Evolutionary conservation across 768 basidiomycete species (phyloP).

Genomic region (Kondoa malvinella): DNA sequence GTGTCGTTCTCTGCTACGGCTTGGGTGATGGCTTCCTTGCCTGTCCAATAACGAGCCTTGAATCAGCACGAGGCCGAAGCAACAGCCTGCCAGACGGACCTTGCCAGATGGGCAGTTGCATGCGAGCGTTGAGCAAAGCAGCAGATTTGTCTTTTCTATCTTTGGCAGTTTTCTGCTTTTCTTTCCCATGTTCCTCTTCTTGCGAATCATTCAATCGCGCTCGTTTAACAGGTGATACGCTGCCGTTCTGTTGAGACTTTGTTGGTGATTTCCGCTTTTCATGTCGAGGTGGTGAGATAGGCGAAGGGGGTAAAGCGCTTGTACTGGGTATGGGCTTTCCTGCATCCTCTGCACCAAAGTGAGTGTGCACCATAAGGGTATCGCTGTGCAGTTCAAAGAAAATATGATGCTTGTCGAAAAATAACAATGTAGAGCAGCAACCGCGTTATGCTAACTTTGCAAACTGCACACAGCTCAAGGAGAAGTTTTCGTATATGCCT

Average conservation of each 20-base stretch:
- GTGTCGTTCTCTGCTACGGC: conserved; percentile 64
- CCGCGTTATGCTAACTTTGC: too few relatives aligned
- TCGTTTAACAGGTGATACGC: background rate
- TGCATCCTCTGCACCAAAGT: too few relatives aligned
- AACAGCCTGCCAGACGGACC: conserved; percentile 31
- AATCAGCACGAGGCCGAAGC: background rate
- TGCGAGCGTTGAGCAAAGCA: conserved; percentile 14
- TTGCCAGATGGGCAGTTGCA: conserved; percentile 58
- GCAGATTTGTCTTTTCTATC: conserved; percentile 12
- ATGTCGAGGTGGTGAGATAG: background rate
- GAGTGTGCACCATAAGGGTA: too few relatives aligned
- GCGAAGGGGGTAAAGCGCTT: too few relatives aligned
- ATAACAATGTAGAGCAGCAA: too few relatives aligned
- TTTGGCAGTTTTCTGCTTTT: conserved; percentile 3
- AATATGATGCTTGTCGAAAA: too few relatives aligned
- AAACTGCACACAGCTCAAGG: too few relatives aligned
- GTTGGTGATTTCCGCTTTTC: background rate
- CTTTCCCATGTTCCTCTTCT: background rate
- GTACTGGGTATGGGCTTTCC: too few relatives aligned
- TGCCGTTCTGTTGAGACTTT: background rate
- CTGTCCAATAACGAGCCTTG: conserved; percentile 32
- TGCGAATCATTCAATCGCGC: background rate
- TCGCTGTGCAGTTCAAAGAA: too few relatives aligned
- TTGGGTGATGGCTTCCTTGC: conserved; percentile 54
- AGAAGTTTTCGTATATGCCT: too few relatives aligned